Percentiles rank a stretch among this genome's conserved stretches.
Evolutionary conservation across 192 early-diverging fungal genomes (phyloP).

Genomic region (Podila minutissima): DNA sequence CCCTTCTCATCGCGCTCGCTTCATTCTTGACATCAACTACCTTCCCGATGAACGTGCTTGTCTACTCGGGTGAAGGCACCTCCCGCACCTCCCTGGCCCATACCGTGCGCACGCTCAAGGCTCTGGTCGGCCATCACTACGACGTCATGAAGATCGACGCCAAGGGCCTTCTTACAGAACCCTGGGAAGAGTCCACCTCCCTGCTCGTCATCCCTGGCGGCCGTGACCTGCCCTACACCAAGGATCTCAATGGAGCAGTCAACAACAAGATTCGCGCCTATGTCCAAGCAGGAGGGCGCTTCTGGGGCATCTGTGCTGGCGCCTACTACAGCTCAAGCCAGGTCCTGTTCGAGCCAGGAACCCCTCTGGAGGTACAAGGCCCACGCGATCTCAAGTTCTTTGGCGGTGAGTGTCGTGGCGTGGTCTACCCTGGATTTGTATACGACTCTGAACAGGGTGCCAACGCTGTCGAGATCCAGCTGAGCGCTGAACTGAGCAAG

Average conservation of each 20-base stretch:
- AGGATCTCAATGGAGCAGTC: constrained; percentile 70
- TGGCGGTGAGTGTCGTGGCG: constrained; percentile 73
- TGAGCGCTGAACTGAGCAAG: neutral
- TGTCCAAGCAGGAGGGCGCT: constrained; percentile 82
- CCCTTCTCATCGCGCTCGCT: neutral
- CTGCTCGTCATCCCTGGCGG: constrained; percentile 93
- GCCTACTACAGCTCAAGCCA: constrained; percentile 78
- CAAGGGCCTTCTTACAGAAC: constrained; percentile 71
- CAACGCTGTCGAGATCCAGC: constrained; percentile 12
- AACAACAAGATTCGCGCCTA: constrained; percentile 72
- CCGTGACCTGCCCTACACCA: constrained; percentile 83
- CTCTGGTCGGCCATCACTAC: constrained; percentile 81
- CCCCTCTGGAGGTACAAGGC: constrained; percentile 74
- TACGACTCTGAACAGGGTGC: constrained; percentile 67
- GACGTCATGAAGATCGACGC: constrained; percentile 90
- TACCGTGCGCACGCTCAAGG: constrained; percentile 76
- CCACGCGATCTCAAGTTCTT: constrained; percentile 79
- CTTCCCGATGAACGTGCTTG: constrained; percentile 81
- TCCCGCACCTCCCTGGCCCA: constrained; percentile 66
- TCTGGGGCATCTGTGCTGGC: constrained; percentile 94
- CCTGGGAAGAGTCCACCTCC: constrained; percentile 91
- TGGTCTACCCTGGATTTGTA: constrained; percentile 82
- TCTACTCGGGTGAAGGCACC: constrained; percentile 86
- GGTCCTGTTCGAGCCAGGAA: constrained; percentile 83
- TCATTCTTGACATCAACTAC: too few species aligned